Evolutionary conservation across 139 green algal species (phyloP), one percentile per base, ranked within the genome.

Genomic region (Chlamydomonas asymmetrica): DNA sequence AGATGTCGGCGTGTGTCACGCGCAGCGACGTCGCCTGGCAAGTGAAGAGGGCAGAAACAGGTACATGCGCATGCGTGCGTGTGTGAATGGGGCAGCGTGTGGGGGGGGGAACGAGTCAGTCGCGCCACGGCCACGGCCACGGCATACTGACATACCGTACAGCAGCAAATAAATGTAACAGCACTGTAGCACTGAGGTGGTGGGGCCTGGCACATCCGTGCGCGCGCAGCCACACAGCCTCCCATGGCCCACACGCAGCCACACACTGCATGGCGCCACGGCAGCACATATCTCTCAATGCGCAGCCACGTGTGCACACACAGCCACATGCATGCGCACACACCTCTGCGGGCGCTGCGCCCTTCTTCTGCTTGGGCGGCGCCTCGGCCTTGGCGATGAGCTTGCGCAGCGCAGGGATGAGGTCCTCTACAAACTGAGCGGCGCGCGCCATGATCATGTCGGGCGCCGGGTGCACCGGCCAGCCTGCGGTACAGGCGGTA

Each of bases 311-410:
- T 27, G 31, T 32, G 31, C 66, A 62, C 43, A 31, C 43, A 63
- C 39, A 74, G 9, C 22, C 9, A 39, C 66, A 74, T 32, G 10
- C 43, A 38, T 16, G 37, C 39, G 13, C 56, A 8, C 62, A 4
- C 77, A 74, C 70, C 49, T 59, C 63, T 10, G 71, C 74, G 22
- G 79, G 48, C 1, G 34, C 78, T 8, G 64, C n/a, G 32, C 39
- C 87, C 80, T 97, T 96, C 72, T 94, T 95, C 52, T 85, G 80
- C 84, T 97, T 98, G 9, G 82, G 78, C 1, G 91, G 90, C 40
- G 88, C 78, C 83, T 96, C 88, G 8, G 81, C 84, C 87, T 97
- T 98, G 45, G 68, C 70, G 32, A 98, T 95, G 5, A 76, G 52
- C 70, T 93, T 95, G 62, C 93, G 85, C 71, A 95, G 41, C n/a